Conservation (phyloP, 768 basidiomycete genomes). For the Serendipita sp. region DNA sequence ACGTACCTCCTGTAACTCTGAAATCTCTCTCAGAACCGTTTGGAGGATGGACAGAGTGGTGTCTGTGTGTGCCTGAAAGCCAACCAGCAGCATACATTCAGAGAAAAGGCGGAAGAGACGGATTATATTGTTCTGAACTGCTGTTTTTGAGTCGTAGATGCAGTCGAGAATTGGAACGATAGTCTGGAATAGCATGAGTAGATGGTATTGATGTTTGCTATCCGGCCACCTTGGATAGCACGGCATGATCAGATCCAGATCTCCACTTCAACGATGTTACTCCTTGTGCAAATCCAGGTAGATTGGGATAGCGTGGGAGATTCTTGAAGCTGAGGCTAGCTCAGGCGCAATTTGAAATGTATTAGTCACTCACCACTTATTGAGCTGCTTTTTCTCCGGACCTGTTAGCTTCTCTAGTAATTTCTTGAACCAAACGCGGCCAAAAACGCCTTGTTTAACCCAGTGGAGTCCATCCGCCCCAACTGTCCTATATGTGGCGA, state of each 20-base stretch:
- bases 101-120: neutral
- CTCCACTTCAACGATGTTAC: neutral
- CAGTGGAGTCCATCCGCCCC: neutral
- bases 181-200: neutral
- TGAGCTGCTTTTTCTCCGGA: neutral
- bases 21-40: neutral
- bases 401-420: neutral
- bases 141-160: neutral
- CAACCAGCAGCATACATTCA: neutral
- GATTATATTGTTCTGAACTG: neutral
- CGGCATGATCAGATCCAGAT: neutral
- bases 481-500: neutral
- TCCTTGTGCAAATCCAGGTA: neutral
- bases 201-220: neutral
- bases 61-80: neutral
- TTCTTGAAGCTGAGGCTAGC: neutral
- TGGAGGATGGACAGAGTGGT: neutral
- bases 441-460: neutral
- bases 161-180: neutral
- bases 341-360: neutral
- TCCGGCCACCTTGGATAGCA: too few relatives aligned
- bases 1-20: neutral
- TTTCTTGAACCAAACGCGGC: neutral
- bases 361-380: neutral
- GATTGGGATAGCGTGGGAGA: neutral